These are phyloP conservation scores for Rhododendron kiyosumense DNA, from an alignment of 148 eudicot species.

Conservation along the genomic window DNA sequence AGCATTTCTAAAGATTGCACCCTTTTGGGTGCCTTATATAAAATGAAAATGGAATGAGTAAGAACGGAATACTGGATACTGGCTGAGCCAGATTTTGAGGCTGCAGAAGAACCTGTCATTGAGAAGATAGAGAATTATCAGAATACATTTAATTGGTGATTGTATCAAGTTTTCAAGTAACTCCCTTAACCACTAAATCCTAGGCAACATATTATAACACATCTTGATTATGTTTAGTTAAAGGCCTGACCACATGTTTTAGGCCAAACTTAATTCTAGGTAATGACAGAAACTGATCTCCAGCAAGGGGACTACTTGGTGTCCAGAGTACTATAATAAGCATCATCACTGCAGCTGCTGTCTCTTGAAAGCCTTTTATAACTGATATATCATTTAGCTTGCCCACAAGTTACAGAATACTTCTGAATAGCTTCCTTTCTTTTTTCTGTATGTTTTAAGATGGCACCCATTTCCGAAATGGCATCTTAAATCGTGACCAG, in stretches of 20 bases:
- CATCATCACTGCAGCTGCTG: background rate
- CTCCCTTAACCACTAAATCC: background rate
- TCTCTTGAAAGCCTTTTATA: background rate
- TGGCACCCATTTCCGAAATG: background rate
- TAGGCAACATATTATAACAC: background rate
- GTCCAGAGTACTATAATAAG: background rate
- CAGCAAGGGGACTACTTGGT: background rate
- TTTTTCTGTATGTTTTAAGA: background rate
- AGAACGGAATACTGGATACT: background rate
- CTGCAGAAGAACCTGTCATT: conserved; percentile 1
- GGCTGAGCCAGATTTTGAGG: conserved; percentile 1
- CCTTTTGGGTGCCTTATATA: background rate
- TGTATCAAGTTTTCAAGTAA: background rate
- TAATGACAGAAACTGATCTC: background rate
- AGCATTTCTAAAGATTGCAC: background rate
- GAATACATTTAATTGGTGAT: background rate
- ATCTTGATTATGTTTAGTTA: background rate
- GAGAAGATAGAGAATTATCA: background rate
- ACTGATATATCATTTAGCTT: background rate
- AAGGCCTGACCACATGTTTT: background rate
- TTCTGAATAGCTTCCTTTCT: background rate
- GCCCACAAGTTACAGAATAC: background rate
- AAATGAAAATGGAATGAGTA: background rate
- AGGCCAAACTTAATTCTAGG: background rate
- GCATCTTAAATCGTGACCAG: background rate